Evolutionary conservation across 1,139 yeast species (phyloP).

Genomic region (Tardiomyces blankii): DNA sequence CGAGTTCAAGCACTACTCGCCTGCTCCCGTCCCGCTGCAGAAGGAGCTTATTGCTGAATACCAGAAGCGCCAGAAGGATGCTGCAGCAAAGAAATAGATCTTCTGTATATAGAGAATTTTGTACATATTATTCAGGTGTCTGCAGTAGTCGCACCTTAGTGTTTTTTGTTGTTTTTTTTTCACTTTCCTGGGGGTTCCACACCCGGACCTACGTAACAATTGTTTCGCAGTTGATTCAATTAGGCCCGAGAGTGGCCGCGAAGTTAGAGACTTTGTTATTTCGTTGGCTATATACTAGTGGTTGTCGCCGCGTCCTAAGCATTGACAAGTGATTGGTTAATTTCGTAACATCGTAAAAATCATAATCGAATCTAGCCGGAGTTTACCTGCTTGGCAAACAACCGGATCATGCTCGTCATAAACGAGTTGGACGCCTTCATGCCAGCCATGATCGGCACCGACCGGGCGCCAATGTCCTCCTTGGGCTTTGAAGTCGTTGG

Average conservation of each 20-base stretch:
- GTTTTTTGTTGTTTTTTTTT: background rate
- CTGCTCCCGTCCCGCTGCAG: constrained; percentile 85
- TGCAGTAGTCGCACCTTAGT: background rate
- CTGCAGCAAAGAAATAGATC: background rate
- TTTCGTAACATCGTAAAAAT: too few relatives aligned
- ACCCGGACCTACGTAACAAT: too few relatives aligned
- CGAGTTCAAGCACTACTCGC: constrained; percentile 88
- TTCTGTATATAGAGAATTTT: background rate
- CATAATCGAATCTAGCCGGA: background rate
- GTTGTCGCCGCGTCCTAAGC: too few relatives aligned
- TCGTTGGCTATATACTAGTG: too few relatives aligned
- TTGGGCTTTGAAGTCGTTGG: constrained; percentile 32
- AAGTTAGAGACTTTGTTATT: too few relatives aligned
- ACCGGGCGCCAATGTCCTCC: constrained; percentile 31
- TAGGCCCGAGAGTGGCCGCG: too few relatives aligned
- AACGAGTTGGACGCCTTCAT: constrained; percentile 15
- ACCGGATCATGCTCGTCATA: constrained; percentile 2
- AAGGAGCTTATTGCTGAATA: constrained; percentile 80
- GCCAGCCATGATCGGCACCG: constrained; percentile 32
- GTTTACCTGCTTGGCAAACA: constrained; percentile 5
- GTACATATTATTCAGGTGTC: background rate
- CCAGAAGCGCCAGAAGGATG: constrained; percentile 41
- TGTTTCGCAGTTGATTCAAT: too few relatives aligned
- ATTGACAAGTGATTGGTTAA: too few relatives aligned
- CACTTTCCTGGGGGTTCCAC: background rate